phyloP scores from a whole-genome alignment of 2,329 filamentous ascomycete species.

The Cladophialophora chaetospira region DNA sequence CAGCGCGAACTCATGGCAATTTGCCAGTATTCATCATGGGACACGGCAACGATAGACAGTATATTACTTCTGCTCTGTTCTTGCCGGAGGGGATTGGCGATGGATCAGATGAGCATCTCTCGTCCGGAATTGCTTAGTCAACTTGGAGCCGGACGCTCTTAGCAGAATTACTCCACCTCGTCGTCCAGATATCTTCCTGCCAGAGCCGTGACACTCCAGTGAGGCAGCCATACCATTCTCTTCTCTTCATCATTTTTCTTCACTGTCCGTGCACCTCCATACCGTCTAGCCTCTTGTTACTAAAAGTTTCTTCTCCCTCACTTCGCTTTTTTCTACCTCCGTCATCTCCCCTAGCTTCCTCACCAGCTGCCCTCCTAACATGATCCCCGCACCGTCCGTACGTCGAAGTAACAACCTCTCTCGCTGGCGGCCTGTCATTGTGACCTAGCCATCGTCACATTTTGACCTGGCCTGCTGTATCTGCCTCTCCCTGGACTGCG shows the following conservation, averaged over 20 bases:
- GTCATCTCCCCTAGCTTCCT: neutral
- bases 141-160: neutral
- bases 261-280: neutral
- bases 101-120: no score
- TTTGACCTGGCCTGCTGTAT: no score
- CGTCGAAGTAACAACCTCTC: conserved; percentile 4
- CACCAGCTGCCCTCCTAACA: neutral
- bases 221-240: neutral
- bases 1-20: neutral
- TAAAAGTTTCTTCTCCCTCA: neutral
- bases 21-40: neutral
- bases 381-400: conserved; percentile 5
- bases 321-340: neutral
- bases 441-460: conserved; percentile 2
- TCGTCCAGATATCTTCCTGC: no score
- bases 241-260: neutral
- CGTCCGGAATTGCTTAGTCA: neutral
- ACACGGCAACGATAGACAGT: neutral
- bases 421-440: neutral
- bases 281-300: neutral
- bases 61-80: no score
- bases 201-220: neutral
- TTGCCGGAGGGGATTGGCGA: no score
- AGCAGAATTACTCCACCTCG: neutral
- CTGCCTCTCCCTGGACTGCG: no score